Evolutionary conservation across 768 basidiomycete species (phyloP).

Genomic region (Fomitopsis serialis): DNA sequence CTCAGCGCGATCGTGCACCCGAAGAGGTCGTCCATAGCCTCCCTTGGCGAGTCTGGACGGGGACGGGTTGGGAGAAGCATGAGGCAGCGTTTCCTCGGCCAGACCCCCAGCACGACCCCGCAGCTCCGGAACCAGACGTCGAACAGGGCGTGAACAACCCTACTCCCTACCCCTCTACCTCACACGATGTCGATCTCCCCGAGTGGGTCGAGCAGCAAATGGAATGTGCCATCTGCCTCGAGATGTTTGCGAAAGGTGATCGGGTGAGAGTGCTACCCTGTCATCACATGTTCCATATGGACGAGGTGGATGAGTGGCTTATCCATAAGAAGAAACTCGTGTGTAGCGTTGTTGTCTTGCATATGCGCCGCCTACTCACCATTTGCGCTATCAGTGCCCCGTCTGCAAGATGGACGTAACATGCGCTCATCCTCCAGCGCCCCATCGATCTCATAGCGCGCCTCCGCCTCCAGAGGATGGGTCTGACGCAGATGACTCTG

Average conservation of each 20-base stretch:
- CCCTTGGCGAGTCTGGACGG: conserved; percentile 82
- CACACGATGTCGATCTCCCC: conserved; percentile 30
- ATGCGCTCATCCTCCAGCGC: conserved; percentile 23
- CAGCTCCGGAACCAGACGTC: conserved; percentile 10
- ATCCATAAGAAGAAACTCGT: conserved; percentile 91
- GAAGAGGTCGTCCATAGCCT: conserved; percentile 73
- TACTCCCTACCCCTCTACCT: conserved; percentile 13
- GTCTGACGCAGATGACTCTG: neutral
- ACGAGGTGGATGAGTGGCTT: conserved; percentile 91
- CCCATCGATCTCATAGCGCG: neutral
- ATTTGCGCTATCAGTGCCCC: conserved; percentile 58
- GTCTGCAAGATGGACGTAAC: conserved; percentile 93
- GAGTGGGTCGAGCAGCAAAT: conserved; percentile 78
- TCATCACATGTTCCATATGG: conserved; percentile 90
- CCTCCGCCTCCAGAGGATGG: neutral
- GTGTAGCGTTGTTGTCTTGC: conserved; percentile 24
- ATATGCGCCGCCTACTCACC: conserved; percentile 3
- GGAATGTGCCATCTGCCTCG: conserved; percentile 94
- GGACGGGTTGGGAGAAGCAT: conserved; percentile 76
- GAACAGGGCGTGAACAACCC: conserved; percentile 11
- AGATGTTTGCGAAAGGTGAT: conserved; percentile 82
- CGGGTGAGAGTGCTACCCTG: conserved; percentile 89
- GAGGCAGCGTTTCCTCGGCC: conserved; percentile 22
- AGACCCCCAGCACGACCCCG: conserved; percentile 11
- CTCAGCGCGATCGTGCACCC: conserved; percentile 79